phyloP scores from a whole-genome alignment of 1,284 basidiomycete genomes.

The Sphaerobolus stellatus region DNA sequence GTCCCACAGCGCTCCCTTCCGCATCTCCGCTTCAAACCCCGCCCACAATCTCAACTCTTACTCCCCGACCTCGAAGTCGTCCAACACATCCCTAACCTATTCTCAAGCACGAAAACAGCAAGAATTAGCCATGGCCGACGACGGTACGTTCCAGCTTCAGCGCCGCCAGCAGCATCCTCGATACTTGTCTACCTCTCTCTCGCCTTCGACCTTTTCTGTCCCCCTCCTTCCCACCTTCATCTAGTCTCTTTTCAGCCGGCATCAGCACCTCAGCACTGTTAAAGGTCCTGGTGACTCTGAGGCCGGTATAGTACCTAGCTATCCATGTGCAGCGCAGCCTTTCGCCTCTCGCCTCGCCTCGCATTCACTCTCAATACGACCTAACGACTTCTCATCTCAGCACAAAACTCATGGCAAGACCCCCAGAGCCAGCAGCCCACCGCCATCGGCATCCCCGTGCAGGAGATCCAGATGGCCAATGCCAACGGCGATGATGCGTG shows the following conservation, averaged over 20 bases:
- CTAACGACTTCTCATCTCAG: slow-evolving; percentile 13
- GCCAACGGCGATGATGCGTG: slow-evolving; percentile 11
- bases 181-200: not conserved
- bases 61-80: slow-evolving; percentile 1
- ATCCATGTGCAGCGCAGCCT: slow-evolving; percentile 1
- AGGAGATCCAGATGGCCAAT: slow-evolving; percentile 13
- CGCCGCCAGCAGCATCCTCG: slow-evolving; percentile 10
- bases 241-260: slow-evolving; percentile 8
- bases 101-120: not conserved
- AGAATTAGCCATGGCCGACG: slow-evolving; percentile 10
- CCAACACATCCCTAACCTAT: not conserved
- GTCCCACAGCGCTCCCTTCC: not conserved
- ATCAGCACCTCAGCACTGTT: slow-evolving; percentile 11
- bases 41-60: not conserved
- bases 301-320: slow-evolving; percentile 9
- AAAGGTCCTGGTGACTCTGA: slow-evolving; percentile 11
- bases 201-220: not conserved
- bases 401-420: slow-evolving; percentile 8
- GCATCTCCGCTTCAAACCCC: not conserved
- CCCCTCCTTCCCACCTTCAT: not conserved
- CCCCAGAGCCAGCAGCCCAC: slow-evolving; percentile 3
- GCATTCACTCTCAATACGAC: slow-evolving; percentile 8
- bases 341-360: slow-evolving; percentile 13
- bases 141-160: slow-evolving; percentile 15
- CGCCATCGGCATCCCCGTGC: slow-evolving; percentile 12